These are phyloP conservation scores for Wickerhamomyces bisporus DNA, from an alignment of 805 yeast genomes.

Conservation along the genomic window DNA sequence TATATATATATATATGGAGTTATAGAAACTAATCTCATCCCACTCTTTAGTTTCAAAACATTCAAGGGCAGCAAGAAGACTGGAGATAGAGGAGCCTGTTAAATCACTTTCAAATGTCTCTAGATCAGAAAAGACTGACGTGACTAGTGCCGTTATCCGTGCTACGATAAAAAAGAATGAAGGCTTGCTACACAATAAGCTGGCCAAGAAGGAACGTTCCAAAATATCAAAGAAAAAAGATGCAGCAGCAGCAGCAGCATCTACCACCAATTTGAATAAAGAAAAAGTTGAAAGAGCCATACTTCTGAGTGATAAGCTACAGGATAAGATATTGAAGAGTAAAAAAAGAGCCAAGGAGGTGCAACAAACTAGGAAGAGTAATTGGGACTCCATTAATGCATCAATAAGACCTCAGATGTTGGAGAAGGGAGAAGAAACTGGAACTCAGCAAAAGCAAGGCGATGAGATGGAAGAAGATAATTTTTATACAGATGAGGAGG, in stretches of 20 bases:
- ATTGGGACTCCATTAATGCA: conserved; percentile 69
- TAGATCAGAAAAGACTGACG: conserved; percentile 54
- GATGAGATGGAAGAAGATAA: conserved; percentile 21
- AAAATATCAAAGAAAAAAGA: conserved; percentile 25
- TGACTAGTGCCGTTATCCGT: conserved; percentile 60
- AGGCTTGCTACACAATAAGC: conserved; percentile 49
- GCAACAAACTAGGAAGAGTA: conserved; percentile 58
- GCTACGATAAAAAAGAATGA: conserved; percentile 63
- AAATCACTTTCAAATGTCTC: conserved; percentile 48
- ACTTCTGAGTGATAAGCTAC: conserved; percentile 48
- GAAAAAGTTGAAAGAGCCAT: conserved; percentile 44
- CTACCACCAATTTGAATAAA: conserved; percentile 27
- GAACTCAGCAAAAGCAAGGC: conserved; percentile 15
- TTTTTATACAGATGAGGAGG: conserved; percentile 15
- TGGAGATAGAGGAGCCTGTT: conserved; percentile 41
- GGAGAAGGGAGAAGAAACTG: conserved; percentile 14
- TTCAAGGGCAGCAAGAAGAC: conserved; percentile 77
- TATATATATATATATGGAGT: no score
- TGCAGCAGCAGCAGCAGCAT: conserved; percentile 25
- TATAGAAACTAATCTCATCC: not conserved
- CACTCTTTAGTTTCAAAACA: conserved; percentile 46
- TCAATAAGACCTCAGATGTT: conserved; percentile 29
- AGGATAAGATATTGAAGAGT: conserved; percentile 60
- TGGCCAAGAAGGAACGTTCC: conserved; percentile 33
- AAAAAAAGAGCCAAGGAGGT: conserved; percentile 59